phyloP scores from a whole-genome alignment of 2,329 filamentous ascomycete genomes.

The Epichloe scottii region DNA sequence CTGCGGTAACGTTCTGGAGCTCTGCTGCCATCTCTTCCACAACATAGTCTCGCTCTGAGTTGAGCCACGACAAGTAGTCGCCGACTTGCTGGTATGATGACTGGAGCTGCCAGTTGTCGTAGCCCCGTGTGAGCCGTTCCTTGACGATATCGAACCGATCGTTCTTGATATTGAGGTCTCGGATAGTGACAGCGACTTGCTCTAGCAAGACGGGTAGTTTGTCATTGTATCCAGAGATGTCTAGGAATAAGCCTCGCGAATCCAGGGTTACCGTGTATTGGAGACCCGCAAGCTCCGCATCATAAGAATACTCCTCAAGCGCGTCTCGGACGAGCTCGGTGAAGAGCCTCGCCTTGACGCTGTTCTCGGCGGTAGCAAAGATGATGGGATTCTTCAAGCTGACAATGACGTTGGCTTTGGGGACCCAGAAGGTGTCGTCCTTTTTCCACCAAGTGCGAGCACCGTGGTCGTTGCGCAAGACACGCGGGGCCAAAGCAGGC shows the following conservation, averaged over 20 bases:
- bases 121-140: conserved; percentile 63
- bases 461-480: conserved; percentile 73
- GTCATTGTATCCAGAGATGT: conserved; percentile 87
- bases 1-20: conserved; percentile 58
- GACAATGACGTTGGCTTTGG: conserved; percentile 78
- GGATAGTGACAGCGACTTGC: conserved; percentile 74
- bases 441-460: conserved; percentile 95
- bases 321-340: conserved; percentile 80
- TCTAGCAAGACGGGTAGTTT: conserved; percentile 85
- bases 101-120: conserved; percentile 78
- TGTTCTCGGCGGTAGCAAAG: conserved; percentile 65
- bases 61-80: conserved; percentile 71
- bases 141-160: conserved; percentile 87
- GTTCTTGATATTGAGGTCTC: conserved; percentile 70
- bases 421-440: conserved; percentile 96
- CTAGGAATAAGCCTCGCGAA: conserved; percentile 60
- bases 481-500: conserved; percentile 58
- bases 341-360: conserved; percentile 68
- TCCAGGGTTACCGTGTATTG: conserved; percentile 69
- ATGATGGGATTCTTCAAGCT: conserved; percentile 68
- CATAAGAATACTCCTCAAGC: conserved; percentile 86
- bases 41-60: conserved; percentile 62
- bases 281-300: conserved; percentile 83
- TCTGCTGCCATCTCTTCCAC: conserved; percentile 72
- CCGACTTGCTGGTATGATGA: conserved; percentile 84